Evolutionary conservation across 1,284 basidiomycete species (phyloP).

Genomic region (Hypsizygus ulmarius): DNA sequence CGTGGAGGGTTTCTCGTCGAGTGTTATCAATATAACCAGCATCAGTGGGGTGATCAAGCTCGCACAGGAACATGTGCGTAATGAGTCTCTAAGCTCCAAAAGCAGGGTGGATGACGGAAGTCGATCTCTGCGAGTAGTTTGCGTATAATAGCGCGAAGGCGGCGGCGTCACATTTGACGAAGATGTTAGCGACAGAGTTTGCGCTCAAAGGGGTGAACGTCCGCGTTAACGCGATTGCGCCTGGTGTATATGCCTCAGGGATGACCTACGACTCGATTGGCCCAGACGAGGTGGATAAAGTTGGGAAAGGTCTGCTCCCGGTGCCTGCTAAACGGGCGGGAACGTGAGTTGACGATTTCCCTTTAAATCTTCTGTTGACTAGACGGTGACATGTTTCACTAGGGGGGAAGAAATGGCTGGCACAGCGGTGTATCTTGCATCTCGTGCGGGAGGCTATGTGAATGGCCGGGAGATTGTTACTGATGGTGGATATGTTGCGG

Average conservation of each 20-base stretch:
- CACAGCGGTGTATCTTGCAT: constrained; percentile 70
- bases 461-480: constrained; percentile 74
- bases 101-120: neutral
- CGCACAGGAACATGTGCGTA: constrained; percentile 69
- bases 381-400: constrained; percentile 1
- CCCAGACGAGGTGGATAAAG: constrained; percentile 47
- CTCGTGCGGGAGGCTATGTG: constrained; percentile 65
- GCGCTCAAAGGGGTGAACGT: constrained; percentile 65
- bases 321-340: constrained; percentile 64
- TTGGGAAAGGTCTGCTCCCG: constrained; percentile 54
- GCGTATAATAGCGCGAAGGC: constrained; percentile 79
- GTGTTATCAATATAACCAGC: constrained; percentile 74
- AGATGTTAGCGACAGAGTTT: constrained; percentile 72
- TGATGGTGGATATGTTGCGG: constrained; percentile 71
- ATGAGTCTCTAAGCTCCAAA: neutral
- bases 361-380: neutral
- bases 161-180: constrained; percentile 70
- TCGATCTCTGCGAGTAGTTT: constrained; percentile 45
- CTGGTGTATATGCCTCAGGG: constrained; percentile 72
- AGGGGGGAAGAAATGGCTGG: constrained; percentile 73
- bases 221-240: constrained; percentile 70
- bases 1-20: constrained; percentile 51
- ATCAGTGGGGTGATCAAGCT: constrained; percentile 69
- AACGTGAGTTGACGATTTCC: constrained; percentile 47
- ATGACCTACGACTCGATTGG: constrained; percentile 61